These are phyloP conservation scores for Fusarium nurragi DNA, from an alignment of 2,329 filamentous ascomycete species.

Conservation along the genomic window DNA sequence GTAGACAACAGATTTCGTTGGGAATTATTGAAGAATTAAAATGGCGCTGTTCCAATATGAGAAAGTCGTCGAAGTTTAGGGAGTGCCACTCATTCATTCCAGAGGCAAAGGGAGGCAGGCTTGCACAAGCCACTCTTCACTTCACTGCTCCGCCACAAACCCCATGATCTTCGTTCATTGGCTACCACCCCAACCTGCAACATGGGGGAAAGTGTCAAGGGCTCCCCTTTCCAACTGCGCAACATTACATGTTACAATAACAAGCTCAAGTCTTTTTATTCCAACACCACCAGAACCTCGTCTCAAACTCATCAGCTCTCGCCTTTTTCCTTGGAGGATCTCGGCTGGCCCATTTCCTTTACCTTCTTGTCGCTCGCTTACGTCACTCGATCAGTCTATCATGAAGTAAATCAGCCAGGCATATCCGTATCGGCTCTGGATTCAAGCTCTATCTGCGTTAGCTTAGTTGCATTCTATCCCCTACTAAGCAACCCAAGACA, in stretches of 20 bases:
- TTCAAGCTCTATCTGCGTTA: slow-evolving; percentile 20
- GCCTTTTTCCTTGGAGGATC: slow-evolving; percentile 1
- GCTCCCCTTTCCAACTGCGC: slow-evolving; percentile 30
- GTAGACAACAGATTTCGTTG: no score
- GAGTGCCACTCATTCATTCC: no score
- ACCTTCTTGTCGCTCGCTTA: background rate
- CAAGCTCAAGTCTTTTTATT: slow-evolving; percentile 19
- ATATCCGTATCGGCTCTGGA: slow-evolving; percentile 4
- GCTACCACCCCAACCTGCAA: slow-evolving; percentile 21
- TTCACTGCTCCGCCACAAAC: slow-evolving; percentile 29
- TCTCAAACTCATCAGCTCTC: background rate
- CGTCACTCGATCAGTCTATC: slow-evolving; percentile 11
- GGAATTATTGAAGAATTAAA: no score
- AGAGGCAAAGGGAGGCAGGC: background rate
- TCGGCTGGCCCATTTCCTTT: slow-evolving; percentile 3
- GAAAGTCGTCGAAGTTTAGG: no score
- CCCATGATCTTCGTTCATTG: slow-evolving; percentile 19
- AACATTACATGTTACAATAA: slow-evolving; percentile 19
- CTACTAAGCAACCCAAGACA: slow-evolving; percentile 23
- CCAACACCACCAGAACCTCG: slow-evolving; percentile 22
- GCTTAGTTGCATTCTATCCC: slow-evolving; percentile 6
- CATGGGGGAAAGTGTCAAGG: slow-evolving; percentile 25
- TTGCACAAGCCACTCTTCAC: slow-evolving; percentile 26
- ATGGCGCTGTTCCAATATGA: no score
- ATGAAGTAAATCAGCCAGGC: slow-evolving; percentile 33